A percentile compares a stretch with the other conserved stretches of the same genome.
These are phyloP conservation scores for Talaromyces adpressus DNA, from an alignment of 495 filamentous ascomycete species.

Conservation along the genomic window DNA sequence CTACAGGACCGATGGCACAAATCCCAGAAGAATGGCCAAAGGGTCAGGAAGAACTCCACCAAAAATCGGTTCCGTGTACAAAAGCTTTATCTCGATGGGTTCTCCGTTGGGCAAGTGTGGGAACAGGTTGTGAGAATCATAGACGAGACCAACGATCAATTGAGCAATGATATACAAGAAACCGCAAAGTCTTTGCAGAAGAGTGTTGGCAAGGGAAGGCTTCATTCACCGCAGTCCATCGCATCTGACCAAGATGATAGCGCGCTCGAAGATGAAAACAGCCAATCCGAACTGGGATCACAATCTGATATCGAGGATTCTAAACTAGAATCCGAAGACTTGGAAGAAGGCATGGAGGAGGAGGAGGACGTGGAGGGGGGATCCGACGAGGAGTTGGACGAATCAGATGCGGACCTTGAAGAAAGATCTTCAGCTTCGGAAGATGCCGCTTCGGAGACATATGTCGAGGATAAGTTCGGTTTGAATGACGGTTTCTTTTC, in stretches of 20 bases:
- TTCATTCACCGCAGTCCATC: constrained; percentile 3
- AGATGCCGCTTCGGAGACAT: constrained; percentile 25
- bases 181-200: not conserved
- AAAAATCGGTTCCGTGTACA: constrained; percentile 53
- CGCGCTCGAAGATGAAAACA: constrained; percentile 20
- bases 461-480: constrained; percentile 52
- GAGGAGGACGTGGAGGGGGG: constrained; percentile 12
- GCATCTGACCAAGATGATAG: constrained; percentile 16
- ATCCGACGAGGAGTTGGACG: constrained; percentile 13
- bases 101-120: constrained; percentile 86
- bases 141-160: constrained; percentile 43
- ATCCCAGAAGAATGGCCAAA: constrained; percentile 60
- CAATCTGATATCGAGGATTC: not conserved
- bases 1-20: constrained; percentile 53
- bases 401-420: constrained; percentile 2
- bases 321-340: not conserved
- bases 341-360: constrained; percentile 21
- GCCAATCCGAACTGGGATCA: constrained; percentile 5
- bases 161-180: constrained; percentile 23
- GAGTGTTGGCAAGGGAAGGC: not conserved
- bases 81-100: constrained; percentile 79
- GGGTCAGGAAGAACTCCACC: constrained; percentile 32
- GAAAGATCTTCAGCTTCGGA: constrained; percentile 7
- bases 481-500: constrained; percentile 97
- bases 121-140: constrained; percentile 84